Base-by-base conservation (phyloP, 129 eudicot genomes). In the Daucus carota region DNA sequence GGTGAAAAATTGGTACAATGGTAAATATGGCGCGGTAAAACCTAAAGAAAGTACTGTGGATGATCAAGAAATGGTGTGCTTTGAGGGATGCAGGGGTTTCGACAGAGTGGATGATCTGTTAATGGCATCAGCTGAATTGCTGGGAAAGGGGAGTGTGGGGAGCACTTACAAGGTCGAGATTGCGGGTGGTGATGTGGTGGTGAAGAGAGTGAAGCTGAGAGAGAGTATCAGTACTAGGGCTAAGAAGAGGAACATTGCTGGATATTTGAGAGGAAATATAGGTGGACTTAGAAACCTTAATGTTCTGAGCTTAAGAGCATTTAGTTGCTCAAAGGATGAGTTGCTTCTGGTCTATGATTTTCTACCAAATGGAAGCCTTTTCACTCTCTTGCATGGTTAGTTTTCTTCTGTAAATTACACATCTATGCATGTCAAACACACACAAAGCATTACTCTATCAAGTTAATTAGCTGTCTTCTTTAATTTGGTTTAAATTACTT, bases 61-160 rank as follows among this genome's bases (percentile, higher is more conserved):
- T 44, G 38, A 72, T 7, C 78, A 67, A 12, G 68, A 5, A 70
- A 67, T 82, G 85, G 81, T 82, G 31, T 73, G 72, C 31, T 82
- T 82, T 67, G 85, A 82, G 18, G 85, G 85, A 8, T 77, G 85
- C 11, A 82, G 74, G 70, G 81, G 79, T 31, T 77, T 82, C 32
- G 62, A 18, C 48, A 83, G 85, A 75, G 77, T 88, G 83, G 92
- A 88, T 76, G 89, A 88, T 45, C 66, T 88, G 65, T 79, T 88
- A 74, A 83, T 78, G 57, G 92, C 89, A 8, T 85, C 89, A 8
- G 92, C 92, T 69, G 92, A 88, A 81, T 85, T 88, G 92, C 70
- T 88, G 78, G 92, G 92, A 0, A 88, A 81, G 47, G 92, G 92
- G 67, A 80, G 86, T 80, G 84, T 88, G 59, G 92, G 92, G 77